These are phyloP conservation scores for Yamadazyma membranifaciens DNA, from an alignment of 1,139 yeast genomes.

Conservation along the genomic window DNA sequence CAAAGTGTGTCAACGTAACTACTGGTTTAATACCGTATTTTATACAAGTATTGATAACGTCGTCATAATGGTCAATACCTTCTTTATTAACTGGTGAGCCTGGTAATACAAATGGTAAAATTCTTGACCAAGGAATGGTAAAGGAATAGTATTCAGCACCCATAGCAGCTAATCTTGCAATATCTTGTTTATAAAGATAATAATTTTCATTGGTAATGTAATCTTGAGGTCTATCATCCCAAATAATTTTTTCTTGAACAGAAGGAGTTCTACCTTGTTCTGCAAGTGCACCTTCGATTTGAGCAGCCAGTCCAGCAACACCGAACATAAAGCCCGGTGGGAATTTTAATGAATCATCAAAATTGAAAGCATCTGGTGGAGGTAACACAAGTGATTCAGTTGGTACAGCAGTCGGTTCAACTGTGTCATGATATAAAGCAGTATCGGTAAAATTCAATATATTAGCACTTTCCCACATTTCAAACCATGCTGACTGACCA, in stretches of 20 bases:
- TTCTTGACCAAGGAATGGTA: conserved; percentile 35
- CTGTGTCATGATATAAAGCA: conserved; percentile 20
- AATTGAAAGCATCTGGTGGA: conserved; percentile 19
- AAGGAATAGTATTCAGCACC: conserved; percentile 33
- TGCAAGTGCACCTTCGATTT: conserved; percentile 35
- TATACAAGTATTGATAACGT: conserved; percentile 27
- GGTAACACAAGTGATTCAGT: conserved; percentile 19
- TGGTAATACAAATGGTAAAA: conserved; percentile 27
- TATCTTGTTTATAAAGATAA: conserved; percentile 28
- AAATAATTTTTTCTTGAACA: conserved; percentile 21
- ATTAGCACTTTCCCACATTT: conserved; percentile 19
- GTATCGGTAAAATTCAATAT: conserved; percentile 17
- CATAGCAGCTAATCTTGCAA: conserved; percentile 28
- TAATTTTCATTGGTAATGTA: conserved; percentile 33
- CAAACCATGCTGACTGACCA: conserved; percentile 22
- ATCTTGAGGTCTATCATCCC: conserved; percentile 14
- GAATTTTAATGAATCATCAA: conserved; percentile 17
- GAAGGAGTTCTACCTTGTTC: conserved; percentile 34
- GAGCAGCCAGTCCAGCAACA: conserved; percentile 28
- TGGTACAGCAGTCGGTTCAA: conserved; percentile 23
- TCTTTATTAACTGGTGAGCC: conserved; percentile 29
- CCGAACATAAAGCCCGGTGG: conserved; percentile 22
- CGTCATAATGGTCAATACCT: conserved; percentile 34
- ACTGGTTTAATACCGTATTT: conserved; percentile 29
- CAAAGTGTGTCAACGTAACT: conserved; percentile 35